Percentiles rank a stretch among this genome's conserved stretches.
Evolutionary conservation across 1,284 basidiomycete genomes (phyloP).

Genomic region (Coniferiporia sulphurascens): DNA sequence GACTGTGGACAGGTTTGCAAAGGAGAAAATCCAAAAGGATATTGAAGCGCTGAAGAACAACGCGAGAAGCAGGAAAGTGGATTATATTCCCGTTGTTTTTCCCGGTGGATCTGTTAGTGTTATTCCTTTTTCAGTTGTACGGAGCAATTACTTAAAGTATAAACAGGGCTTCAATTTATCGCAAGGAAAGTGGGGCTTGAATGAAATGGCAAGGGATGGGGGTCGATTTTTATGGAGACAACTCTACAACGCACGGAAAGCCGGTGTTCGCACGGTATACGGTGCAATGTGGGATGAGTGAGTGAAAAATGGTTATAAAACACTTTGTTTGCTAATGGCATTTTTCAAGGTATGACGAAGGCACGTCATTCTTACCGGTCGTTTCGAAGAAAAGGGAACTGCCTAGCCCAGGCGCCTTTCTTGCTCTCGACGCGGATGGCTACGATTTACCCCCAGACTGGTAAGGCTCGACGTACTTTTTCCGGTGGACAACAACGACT

Average conservation of each 20-base stretch:
- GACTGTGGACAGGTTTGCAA: slow-evolving; percentile 54
- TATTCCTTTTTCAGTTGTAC: background rate
- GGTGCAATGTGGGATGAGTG: slow-evolving; percentile 84
- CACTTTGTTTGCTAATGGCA: background rate
- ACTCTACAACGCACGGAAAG: slow-evolving; percentile 55
- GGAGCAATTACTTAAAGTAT: background rate
- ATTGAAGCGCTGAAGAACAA: slow-evolving; percentile 48
- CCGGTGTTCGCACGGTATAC: slow-evolving; percentile 63
- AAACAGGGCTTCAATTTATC: slow-evolving; percentile 61
- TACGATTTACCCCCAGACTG: slow-evolving; percentile 70
- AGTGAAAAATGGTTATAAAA: slow-evolving; percentile 22
- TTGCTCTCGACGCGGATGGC: slow-evolving; percentile 69
- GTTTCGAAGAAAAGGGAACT: slow-evolving; percentile 51
- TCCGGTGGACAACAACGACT: slow-evolving; percentile 2
- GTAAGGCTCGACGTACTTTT: slow-evolving; percentile 32
- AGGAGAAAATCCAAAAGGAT: slow-evolving; percentile 57
- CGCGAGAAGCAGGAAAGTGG: slow-evolving; percentile 46
- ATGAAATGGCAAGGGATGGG: slow-evolving; percentile 60
- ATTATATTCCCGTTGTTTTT: slow-evolving; percentile 70
- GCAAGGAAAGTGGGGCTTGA: slow-evolving; percentile 61
- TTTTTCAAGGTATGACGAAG: slow-evolving; percentile 66
- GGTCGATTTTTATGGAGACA: slow-evolving; percentile 74
- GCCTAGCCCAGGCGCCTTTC: slow-evolving; percentile 53
- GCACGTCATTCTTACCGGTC: slow-evolving; percentile 69
- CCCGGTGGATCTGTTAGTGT: slow-evolving; percentile 68